Evolutionary conservation across 768 basidiomycete genomes (phyloP).

Genomic region (Kwoniella dendrophila): DNA sequence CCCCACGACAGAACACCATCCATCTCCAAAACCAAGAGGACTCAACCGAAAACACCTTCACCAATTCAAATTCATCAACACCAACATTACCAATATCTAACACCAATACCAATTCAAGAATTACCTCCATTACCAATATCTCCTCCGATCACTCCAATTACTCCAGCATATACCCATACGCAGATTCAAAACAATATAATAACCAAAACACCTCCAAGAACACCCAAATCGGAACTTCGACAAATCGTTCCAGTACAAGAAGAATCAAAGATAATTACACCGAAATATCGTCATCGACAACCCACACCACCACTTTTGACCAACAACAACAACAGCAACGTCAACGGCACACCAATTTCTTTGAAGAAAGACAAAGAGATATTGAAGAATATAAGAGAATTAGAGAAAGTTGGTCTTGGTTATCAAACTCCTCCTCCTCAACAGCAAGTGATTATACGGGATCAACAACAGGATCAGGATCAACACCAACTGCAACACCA

Average conservation of each 20-base stretch:
- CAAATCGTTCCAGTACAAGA: conserved; percentile 10
- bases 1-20: conserved; percentile 1
- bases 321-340: too few relatives aligned
- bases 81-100: too few relatives aligned
- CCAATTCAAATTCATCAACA: too few relatives aligned
- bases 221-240: conserved; percentile 3
- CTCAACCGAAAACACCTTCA: background rate
- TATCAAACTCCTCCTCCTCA: background rate
- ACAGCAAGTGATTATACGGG: background rate
- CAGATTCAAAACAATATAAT: too few relatives aligned
- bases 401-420: conserved; percentile 8
- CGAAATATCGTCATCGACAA: conserved; percentile 16
- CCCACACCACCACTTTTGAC: conserved; percentile 7
- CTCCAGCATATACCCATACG: too few relatives aligned
- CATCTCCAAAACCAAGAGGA: background rate
- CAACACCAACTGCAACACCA: conserved; percentile 7
- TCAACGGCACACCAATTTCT: too few relatives aligned
- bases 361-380: conserved; percentile 1
- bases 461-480: background rate
- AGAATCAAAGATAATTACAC: conserved; percentile 12
- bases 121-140: background rate
- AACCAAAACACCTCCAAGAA: conserved; percentile 2
- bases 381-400: conserved; percentile 7
- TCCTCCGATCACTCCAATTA: background rate
- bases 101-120: too few relatives aligned